Conservation (phyloP, 108 stramenopile species). For the Phaeodactylum tricornutum region DNA sequence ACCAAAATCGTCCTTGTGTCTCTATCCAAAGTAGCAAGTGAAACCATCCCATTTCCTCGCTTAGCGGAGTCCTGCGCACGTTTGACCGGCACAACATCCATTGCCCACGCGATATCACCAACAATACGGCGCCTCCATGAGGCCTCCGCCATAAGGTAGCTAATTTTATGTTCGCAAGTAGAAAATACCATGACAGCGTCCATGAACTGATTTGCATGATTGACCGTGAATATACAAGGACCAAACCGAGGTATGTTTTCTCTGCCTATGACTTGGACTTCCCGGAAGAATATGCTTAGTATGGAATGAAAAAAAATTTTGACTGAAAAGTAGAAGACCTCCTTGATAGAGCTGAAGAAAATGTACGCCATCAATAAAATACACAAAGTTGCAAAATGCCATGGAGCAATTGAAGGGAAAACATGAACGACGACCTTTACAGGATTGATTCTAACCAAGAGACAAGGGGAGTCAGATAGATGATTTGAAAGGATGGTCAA, state of each 20-base stretch:
- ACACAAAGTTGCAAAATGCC: slow-evolving; percentile 68
- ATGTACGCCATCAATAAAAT: slow-evolving; percentile 57
- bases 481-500: not conserved
- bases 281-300: slow-evolving; percentile 73
- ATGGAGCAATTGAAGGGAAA: slow-evolving; percentile 59
- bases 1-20: slow-evolving; percentile 15
- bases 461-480: not conserved
- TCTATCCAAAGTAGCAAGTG: slow-evolving; percentile 11
- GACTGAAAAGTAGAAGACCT: slow-evolving; percentile 69
- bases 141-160: slow-evolving; percentile 92
- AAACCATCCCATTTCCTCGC: slow-evolving; percentile 41
- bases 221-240: slow-evolving; percentile 88
- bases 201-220: slow-evolving; percentile 97
- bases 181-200: slow-evolving; percentile 88
- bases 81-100: slow-evolving; percentile 91
- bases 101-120: slow-evolving; percentile 87
- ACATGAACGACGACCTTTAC: slow-evolving; percentile 87
- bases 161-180: slow-evolving; percentile 78
- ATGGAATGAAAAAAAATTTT: slow-evolving; percentile 86
- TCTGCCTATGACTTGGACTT: slow-evolving; percentile 83
- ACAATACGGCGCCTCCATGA: slow-evolving; percentile 79
- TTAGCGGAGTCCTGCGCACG: slow-evolving; percentile 84
- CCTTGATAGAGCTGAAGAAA: slow-evolving; percentile 68
- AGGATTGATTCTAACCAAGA: slow-evolving; percentile 48
- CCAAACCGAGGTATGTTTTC: slow-evolving; percentile 88